These are phyloP conservation scores for Fraxinus floribunda DNA, from an alignment of 305 asterid species.

Conservation along the genomic window DNA sequence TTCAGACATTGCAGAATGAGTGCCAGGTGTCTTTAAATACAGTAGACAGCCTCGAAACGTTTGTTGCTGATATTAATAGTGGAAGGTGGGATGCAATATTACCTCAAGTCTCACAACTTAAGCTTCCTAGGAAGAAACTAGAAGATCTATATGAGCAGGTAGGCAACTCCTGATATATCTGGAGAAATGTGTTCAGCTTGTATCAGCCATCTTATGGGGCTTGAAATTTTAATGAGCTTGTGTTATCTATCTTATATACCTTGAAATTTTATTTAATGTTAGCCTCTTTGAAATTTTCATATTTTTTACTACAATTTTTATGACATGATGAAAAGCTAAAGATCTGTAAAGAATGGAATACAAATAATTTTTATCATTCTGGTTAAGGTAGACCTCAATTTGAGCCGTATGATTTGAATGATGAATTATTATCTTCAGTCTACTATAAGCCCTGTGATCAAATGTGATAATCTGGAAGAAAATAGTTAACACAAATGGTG, in stretches of 20 bases:
- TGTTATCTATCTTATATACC: conserved; percentile 1
- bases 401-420: not conserved
- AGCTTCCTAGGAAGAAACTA: conserved; percentile 84
- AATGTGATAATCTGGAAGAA: not conserved
- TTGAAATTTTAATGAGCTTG: not conserved
- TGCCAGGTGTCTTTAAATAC: conserved; percentile 97
- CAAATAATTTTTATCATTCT: conserved; percentile 6
- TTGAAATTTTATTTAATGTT: not conserved
- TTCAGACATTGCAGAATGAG: conserved; percentile 86
- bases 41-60: conserved; percentile 92
- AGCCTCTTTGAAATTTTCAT: not conserved
- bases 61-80: conserved; percentile 84
- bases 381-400: conserved; percentile 4
- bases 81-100: conserved; percentile 99
- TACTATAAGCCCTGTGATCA: not conserved
- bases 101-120: conserved; percentile 94
- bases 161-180: conserved; percentile 6
- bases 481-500: not conserved
- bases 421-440: not conserved
- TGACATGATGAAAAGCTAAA: not conserved
- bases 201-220: not conserved
- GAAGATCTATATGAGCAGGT: conserved; percentile 99
- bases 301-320: not conserved
- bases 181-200: not conserved
- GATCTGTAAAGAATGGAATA: conserved; percentile 6